A percentile compares a stretch with the other conserved stretches of the same genome.
phyloP scores from a whole-genome alignment of 23 red algal genomes.

The Chondrus crispus region DNA sequence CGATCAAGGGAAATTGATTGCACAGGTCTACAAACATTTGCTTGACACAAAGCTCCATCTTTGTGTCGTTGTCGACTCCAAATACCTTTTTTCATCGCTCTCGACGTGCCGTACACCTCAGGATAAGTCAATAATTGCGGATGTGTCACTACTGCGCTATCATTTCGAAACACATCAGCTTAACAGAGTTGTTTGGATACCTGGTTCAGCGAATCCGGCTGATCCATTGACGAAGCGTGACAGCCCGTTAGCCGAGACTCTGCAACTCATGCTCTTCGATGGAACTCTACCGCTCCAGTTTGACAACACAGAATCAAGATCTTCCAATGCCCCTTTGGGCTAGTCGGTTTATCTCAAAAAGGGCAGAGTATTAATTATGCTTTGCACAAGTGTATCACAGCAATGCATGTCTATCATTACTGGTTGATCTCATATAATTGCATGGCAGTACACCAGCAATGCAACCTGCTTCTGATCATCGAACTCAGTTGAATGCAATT shows the following conservation, averaged over 20 bases:
- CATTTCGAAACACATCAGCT: neutral
- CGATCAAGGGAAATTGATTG: neutral
- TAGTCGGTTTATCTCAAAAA: too few species aligned
- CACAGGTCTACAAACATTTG: neutral
- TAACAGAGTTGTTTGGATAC: neutral
- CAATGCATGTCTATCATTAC: too few species aligned
- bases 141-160: neutral
- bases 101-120: neutral
- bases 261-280: neutral
- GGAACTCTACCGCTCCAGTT: neutral
- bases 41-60: neutral
- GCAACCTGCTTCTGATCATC: too few species aligned
- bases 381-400: too few species aligned
- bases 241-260: neutral
- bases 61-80: slow-evolving; percentile 3
- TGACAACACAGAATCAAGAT: too few species aligned
- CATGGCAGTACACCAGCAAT: too few species aligned
- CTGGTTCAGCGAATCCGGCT: neutral
- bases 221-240: neutral
- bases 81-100: neutral
- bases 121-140: neutral
- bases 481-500: too few species aligned
- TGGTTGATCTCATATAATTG: too few species aligned
- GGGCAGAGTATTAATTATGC: too few species aligned
- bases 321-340: too few species aligned